These are phyloP conservation scores for Sphagnum fallax DNA, from an alignment of 228 moss, liverwort and hornwort species.

Conservation along the genomic window DNA sequence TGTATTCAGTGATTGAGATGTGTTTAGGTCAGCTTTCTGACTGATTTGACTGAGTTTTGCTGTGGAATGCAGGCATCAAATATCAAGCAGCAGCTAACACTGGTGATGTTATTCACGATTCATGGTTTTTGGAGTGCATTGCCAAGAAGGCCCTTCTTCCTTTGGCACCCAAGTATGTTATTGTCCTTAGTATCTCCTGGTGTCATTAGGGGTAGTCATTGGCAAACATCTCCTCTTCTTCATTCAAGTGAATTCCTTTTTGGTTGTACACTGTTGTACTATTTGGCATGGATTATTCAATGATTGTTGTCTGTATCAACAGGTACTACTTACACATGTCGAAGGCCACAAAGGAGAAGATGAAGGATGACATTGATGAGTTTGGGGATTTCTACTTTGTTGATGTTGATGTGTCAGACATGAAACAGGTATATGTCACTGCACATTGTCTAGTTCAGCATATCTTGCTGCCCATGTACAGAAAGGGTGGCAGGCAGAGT, in stretches of 20 bases:
- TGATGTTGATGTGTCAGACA: slow-evolving; percentile 61
- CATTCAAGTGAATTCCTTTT: no score
- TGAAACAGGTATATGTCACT: slow-evolving; percentile 41
- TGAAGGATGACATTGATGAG: slow-evolving; percentile 68
- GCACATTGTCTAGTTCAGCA: no score
- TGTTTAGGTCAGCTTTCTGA: no score
- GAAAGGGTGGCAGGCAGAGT: no score
- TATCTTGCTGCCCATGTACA: no score
- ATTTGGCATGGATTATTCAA: no score
- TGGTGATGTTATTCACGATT: slow-evolving; percentile 73
- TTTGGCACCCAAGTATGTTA: slow-evolving; percentile 67
- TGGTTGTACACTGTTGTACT: no score
- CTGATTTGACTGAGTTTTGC: no score
- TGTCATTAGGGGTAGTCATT: no score
- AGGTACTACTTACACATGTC: slow-evolving; percentile 92
- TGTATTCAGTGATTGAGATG: no score
- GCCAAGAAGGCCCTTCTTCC: slow-evolving; percentile 45
- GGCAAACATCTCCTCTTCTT: no score
- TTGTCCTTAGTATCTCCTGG: no score
- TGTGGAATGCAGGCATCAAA: slow-evolving; percentile 49
- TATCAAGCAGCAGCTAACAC: slow-evolving; percentile 65
- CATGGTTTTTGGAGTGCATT: slow-evolving; percentile 75
- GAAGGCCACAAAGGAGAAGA: slow-evolving; percentile 61
- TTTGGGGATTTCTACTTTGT: slow-evolving; percentile 78
- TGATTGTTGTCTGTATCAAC: neutral